These are phyloP conservation scores for Phytophthora citrophthora DNA, from an alignment of 352 stramenopile species.

Conservation along the genomic window DNA sequence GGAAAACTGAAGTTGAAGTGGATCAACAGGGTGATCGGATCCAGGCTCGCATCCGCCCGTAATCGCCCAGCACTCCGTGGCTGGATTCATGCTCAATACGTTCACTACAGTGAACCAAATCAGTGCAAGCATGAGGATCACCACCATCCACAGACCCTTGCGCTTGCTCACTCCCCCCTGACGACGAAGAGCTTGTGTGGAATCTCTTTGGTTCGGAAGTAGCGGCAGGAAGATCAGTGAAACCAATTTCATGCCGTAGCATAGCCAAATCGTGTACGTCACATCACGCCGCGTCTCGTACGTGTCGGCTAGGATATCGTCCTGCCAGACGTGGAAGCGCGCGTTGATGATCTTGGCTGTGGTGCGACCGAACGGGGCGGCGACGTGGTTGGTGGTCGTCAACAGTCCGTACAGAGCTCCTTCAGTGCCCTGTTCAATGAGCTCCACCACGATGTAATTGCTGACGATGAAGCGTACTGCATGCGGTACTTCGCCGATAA, in stretches of 20 bases:
- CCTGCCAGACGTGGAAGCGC: constrained; percentile 56
- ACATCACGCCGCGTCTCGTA: constrained; percentile 57
- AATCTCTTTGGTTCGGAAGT: constrained; percentile 49
- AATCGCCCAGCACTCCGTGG: constrained; percentile 72
- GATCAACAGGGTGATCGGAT: constrained; percentile 2
- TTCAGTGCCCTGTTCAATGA: constrained; percentile 61
- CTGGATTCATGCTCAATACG: constrained; percentile 59
- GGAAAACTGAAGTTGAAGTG: constrained; percentile 14
- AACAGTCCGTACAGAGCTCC: constrained; percentile 61
- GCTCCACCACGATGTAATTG: constrained; percentile 65
- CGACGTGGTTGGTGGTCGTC: constrained; percentile 56
- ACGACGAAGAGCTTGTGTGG: constrained; percentile 42
- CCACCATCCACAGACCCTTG: constrained; percentile 44
- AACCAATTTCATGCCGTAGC: constrained; percentile 61
- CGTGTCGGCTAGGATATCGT: constrained; percentile 55
- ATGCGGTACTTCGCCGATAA: constrained; percentile 59
- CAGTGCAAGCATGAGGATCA: constrained; percentile 42
- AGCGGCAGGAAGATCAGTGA: constrained; percentile 56
- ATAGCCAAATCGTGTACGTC: constrained; percentile 61
- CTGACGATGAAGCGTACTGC: constrained; percentile 61
- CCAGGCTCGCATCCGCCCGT: constrained; percentile 56
- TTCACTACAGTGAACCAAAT: constrained; percentile 57
- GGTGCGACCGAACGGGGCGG: constrained; percentile 49
- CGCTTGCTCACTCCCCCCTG: constrained; percentile 48
- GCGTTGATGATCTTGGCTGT: constrained; percentile 66